Evolutionary conservation across 805 yeast species (phyloP), one percentile per base, ranked within the genome.

Genomic region (Teunomyces barrocoloradensis): DNA sequence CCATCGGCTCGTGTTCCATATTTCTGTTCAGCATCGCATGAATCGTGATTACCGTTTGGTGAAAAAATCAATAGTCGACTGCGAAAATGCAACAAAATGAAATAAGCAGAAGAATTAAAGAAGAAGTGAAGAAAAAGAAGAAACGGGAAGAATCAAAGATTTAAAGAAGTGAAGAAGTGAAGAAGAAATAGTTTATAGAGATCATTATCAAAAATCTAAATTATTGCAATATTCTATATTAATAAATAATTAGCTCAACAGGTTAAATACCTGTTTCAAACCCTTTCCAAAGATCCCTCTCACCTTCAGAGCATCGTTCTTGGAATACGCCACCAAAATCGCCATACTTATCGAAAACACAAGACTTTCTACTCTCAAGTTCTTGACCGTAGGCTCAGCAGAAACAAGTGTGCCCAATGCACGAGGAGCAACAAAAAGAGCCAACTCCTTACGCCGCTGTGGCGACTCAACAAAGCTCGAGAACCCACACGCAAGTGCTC

Each of bases 381-480:
- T 61, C 27, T 43, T 42, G n/a, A 51, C 46, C 15, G 68, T 52
- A 9, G 64, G 54, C 13, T 60, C 65, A 17, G 61, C 38, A 13
- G 68, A 60, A 4, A 68, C 58, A 27, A 68, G 45, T 17, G 71
- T 65, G 7, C 71, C 72, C 51, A 66, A 53, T 13, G 70, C 73
- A 40, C 69, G 51, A 2, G 73, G 77, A 6, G 77, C 75, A 23
- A 73, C 78, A 53, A 75, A 75, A 23, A 75, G 62, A 0, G 79
- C 77, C 59, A 75, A 69, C 50, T 75, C 80, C 44, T 75, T 71
- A 20, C 79, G 63, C 25, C 80, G 60, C 44, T 59, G 66, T 1
- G 66, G 63, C 5, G 63, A 60, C 46, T 76, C 80, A 29, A 73
- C 56, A 29, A 67, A 61, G 28, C 70, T 60, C 51, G 78, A 69